Percentiles rank a stretch among this genome's conserved stretches.
These are phyloP conservation scores for Daldinia childiae DNA, from an alignment of 495 filamentous ascomycete genomes.

Conservation along the genomic window DNA sequence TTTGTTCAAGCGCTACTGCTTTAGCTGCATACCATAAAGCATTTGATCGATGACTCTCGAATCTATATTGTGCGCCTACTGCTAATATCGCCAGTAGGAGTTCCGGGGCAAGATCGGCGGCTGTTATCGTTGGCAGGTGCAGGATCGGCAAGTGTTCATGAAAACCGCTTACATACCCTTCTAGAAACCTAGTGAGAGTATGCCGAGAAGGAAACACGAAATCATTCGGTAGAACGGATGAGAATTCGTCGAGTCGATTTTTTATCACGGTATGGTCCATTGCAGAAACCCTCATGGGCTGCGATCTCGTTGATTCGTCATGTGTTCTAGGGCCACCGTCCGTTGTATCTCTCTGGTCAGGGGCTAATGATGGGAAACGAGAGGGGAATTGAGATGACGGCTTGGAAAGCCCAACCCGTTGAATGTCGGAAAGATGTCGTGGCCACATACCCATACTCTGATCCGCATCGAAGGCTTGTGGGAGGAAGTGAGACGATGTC, in stretches of 20 bases:
- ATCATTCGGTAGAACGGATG: constrained; percentile 69
- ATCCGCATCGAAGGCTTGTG: constrained; percentile 59
- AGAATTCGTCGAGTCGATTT: constrained; percentile 71
- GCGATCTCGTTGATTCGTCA: constrained; percentile 52
- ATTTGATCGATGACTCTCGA: constrained; percentile 72
- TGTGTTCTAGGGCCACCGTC: constrained; percentile 55
- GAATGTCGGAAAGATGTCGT: constrained; percentile 50
- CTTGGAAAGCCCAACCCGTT: constrained; percentile 54
- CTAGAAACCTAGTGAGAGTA: constrained; percentile 70
- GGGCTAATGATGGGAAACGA: constrained; percentile 72
- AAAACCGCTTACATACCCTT: constrained; percentile 73
- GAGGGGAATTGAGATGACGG: constrained; percentile 74
- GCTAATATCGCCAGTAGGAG: constrained; percentile 71
- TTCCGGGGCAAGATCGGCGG: constrained; percentile 64
- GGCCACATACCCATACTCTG: constrained; percentile 57
- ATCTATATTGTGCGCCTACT: constrained; percentile 74
- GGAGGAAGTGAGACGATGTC: constrained; percentile 58
- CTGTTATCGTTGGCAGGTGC: constrained; percentile 69
- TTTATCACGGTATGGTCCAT: constrained; percentile 70
- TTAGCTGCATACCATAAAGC: constrained; percentile 75
- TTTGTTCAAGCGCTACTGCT: constrained; percentile 62
- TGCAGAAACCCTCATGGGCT: constrained; percentile 73
- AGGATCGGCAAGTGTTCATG: constrained; percentile 75
- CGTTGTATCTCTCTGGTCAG: constrained; percentile 67
- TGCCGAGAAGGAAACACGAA: constrained; percentile 73